Conservation (phyloP, 2,329 filamentous ascomycete genomes). For the Ophiostoma sp. region DNA sequence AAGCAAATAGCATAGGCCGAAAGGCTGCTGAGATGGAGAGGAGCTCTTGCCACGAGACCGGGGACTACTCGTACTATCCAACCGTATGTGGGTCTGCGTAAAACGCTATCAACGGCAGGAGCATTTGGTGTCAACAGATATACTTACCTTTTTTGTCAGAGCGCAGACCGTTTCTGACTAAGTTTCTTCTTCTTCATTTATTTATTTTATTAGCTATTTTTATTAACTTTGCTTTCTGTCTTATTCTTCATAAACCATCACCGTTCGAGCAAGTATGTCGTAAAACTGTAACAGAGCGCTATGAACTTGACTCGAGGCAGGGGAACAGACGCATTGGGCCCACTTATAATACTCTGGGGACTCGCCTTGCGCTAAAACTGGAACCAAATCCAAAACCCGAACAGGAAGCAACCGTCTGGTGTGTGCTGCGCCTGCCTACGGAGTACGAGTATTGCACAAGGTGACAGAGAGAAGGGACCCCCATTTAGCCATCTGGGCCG, state of each 20-base stretch:
- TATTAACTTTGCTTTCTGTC: too few species aligned
- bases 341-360: constrained; percentile 1
- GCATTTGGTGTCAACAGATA: too few species aligned
- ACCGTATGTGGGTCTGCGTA: too few species aligned
- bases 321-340: not conserved
- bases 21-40: not conserved
- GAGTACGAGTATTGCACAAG: not conserved
- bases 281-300: not conserved
- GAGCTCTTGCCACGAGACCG: not conserved
- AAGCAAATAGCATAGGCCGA: not conserved
- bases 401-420: constrained; percentile 12
- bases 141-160: too few species aligned
- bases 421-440: constrained; percentile 3
- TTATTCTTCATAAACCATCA: too few species aligned
- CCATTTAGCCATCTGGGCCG: too few species aligned
- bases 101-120: too few species aligned
- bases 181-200: too few species aligned
- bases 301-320: not conserved
- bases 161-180: too few species aligned
- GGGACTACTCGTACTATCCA: too few species aligned
- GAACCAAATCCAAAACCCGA: constrained; percentile 22
- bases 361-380: constrained; percentile 16
- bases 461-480: not conserved
- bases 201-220: too few species aligned
- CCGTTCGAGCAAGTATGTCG: too few species aligned